A percentile compares a stretch with the other conserved stretches of the same genome.
Conservation (phyloP, 306 rosid genomes). For the Cucurbita maxima region DNA sequence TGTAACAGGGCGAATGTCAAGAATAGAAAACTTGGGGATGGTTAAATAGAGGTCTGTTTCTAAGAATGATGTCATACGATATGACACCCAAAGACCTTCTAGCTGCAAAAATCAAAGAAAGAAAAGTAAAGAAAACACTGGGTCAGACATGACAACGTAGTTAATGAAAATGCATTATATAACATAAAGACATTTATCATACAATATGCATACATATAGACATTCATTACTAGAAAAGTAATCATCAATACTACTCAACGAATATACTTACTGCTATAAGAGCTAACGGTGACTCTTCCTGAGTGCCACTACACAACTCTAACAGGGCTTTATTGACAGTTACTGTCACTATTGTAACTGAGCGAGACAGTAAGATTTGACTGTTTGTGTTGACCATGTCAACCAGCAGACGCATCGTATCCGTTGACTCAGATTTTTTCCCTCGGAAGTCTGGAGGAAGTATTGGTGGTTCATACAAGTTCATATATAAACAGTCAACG, state of each 20-base stretch:
- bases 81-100: slow-evolving; percentile 92
- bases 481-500: slow-evolving; percentile 70
- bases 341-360: slow-evolving; percentile 68
- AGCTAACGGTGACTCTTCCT: slow-evolving; percentile 69
- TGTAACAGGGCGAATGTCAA: slow-evolving; percentile 75
- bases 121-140: neutral
- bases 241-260: neutral
- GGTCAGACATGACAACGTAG: neutral
- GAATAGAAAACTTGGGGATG: slow-evolving; percentile 68
- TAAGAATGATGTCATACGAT: slow-evolving; percentile 82
- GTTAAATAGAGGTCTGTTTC: slow-evolving; percentile 83
- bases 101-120: slow-evolving; percentile 33
- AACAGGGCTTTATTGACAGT: slow-evolving; percentile 59
- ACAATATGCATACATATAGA: neutral
- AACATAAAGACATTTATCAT: neutral
- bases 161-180: neutral
- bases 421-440: slow-evolving; percentile 54
- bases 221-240: neutral
- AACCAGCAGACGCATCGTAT: slow-evolving; percentile 59
- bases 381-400: slow-evolving; percentile 86
- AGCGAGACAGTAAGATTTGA: slow-evolving; percentile 60
- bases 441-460: slow-evolving; percentile 95
- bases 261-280: slow-evolving; percentile 69
- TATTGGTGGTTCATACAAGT: slow-evolving; percentile 61
- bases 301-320: slow-evolving; percentile 68